Conservation (phyloP, 192 early-diverging fungal species). For the Backusella psychrophila region DNA sequence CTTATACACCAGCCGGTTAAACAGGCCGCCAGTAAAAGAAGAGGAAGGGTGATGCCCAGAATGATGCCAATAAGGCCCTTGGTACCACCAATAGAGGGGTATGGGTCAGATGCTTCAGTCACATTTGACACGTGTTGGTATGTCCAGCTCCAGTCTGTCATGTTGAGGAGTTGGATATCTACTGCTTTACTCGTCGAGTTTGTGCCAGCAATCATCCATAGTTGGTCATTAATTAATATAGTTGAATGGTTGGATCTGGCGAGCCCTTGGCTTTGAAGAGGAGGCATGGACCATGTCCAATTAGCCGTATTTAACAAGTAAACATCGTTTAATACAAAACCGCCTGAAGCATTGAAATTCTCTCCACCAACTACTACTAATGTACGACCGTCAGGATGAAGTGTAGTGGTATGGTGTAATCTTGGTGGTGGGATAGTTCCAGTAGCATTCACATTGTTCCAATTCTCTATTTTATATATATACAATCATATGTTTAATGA, state of each 20-base stretch:
- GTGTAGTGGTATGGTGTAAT: constrained; percentile 14
- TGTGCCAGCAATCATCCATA: constrained; percentile 16
- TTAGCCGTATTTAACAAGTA: background rate
- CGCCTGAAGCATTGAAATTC: background rate
- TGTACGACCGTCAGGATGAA: constrained; percentile 1
- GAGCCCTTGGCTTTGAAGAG: background rate
- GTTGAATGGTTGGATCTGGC: constrained; percentile 12
- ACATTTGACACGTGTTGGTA: background rate
- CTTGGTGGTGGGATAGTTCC: constrained; percentile 1
- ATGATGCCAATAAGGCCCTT: constrained; percentile 1
- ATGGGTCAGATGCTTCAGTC: background rate
- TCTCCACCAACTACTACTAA: constrained; percentile 8
- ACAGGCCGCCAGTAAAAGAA: constrained; percentile 2
- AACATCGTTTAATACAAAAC: constrained; percentile 9
- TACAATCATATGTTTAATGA: background rate
- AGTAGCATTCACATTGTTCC: background rate
- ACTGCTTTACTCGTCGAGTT: constrained; percentile 1
- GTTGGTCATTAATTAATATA: constrained; percentile 4
- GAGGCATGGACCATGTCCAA: background rate
- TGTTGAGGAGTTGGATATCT: constrained; percentile 6
- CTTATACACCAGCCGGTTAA: background rate
- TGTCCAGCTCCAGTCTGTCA: constrained; percentile 3
- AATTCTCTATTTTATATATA: background rate
- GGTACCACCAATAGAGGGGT: background rate
- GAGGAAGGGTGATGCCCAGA: background rate